Evolutionary conservation across 139 green algal species (phyloP).

Genomic region (Chlamydomonas urium): DNA sequence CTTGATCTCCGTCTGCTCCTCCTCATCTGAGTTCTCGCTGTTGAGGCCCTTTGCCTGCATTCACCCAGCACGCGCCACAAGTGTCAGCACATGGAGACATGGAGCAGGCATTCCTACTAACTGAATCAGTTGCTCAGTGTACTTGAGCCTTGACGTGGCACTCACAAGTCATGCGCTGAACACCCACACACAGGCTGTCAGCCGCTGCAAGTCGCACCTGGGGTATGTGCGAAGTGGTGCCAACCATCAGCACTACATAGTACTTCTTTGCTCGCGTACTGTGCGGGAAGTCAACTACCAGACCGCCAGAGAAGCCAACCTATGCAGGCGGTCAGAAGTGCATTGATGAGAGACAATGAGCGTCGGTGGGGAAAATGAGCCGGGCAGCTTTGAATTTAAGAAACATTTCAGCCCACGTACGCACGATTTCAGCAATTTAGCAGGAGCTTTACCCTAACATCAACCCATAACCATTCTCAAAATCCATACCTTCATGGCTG

Average conservation of each 20-base stretch:
- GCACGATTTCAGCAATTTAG: too few relatives aligned
- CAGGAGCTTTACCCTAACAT: too few relatives aligned
- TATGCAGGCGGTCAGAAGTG: too few relatives aligned
- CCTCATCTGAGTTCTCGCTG: slow-evolving; percentile 5
- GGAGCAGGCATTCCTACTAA: too few relatives aligned
- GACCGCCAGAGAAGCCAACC: slow-evolving; percentile 87
- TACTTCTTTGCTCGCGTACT: slow-evolving; percentile 95
- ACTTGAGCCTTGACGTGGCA: too few relatives aligned
- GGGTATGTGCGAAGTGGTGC: slow-evolving; percentile 34
- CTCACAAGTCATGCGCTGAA: too few relatives aligned
- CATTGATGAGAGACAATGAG: too few relatives aligned
- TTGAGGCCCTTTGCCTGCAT: slow-evolving; percentile 13
- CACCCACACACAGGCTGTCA: not conserved
- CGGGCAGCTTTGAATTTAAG: too few relatives aligned
- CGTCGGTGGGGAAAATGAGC: too few relatives aligned
- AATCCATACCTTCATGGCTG: slow-evolving; percentile 80
- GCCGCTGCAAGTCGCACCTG: slow-evolving; percentile 32
- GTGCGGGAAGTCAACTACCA: slow-evolving; percentile 97
- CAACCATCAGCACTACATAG: slow-evolving; percentile 94
- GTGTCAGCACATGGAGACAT: not conserved
- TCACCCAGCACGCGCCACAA: not conserved
- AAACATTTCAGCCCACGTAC: too few relatives aligned
- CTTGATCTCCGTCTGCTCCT: slow-evolving; percentile 9
- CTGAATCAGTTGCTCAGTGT: too few relatives aligned
- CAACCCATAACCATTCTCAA: too few relatives aligned